These are phyloP conservation scores for Umbelopsis sp. DNA, from an alignment of 192 early-diverging fungal genomes.

Conservation along the genomic window DNA sequence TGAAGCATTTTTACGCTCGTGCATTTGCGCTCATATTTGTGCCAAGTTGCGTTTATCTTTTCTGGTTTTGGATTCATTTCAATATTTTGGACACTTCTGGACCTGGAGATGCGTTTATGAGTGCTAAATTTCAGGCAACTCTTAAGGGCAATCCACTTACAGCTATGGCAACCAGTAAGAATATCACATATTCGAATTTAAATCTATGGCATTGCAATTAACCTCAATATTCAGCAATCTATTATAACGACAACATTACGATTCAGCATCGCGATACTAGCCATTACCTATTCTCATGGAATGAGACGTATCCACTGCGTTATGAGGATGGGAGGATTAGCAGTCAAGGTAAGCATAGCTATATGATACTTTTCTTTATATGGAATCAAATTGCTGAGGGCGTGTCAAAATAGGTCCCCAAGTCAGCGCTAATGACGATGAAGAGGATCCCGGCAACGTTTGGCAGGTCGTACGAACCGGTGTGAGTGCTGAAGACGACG, in stretches of 20 bases:
- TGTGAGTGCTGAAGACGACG: constrained; percentile 34
- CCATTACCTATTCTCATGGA: constrained; percentile 81
- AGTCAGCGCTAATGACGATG: constrained; percentile 82
- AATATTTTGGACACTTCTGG: constrained; percentile 76
- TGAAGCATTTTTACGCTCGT: constrained; percentile 84
- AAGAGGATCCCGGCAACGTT: constrained; percentile 77
- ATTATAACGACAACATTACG: constrained; percentile 79
- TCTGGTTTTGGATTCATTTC: constrained; percentile 95
- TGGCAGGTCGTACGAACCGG: constrained; percentile 50
- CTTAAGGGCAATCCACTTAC: constrained; percentile 76
- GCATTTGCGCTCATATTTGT: constrained; percentile 82
- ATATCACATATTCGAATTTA: constrained; percentile 17
- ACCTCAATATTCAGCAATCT: constrained; percentile 49
- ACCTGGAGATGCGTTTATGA: constrained; percentile 94
- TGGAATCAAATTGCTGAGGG: constrained; percentile 49
- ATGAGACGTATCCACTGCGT: constrained; percentile 78
- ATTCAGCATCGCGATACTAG: constrained; percentile 78
- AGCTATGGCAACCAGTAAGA: constrained; percentile 54
- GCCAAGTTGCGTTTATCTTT: constrained; percentile 77
- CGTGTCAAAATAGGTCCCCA: constrained; percentile 73
- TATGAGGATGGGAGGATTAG: constrained; percentile 93
- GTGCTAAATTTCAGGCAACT: constrained; percentile 83
- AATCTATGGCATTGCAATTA: constrained; percentile 9
- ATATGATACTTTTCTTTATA: constrained; percentile 50
- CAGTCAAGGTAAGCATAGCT: constrained; percentile 58